Evolutionary conservation across 345 rosid species (phyloP).

Genomic region (Laguncularia racemosa): DNA sequence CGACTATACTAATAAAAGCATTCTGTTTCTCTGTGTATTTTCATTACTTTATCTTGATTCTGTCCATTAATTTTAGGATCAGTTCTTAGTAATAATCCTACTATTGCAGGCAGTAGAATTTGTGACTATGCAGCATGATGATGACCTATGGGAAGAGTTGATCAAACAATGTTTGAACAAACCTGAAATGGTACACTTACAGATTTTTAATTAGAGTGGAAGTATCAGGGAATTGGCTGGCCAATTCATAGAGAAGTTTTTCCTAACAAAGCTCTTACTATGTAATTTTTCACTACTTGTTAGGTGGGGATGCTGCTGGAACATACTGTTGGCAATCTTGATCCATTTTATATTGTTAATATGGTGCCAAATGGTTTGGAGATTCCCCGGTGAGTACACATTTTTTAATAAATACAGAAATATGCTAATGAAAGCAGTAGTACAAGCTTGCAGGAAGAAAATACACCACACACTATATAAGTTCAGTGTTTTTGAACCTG

Average conservation of each 20-base stretch:
- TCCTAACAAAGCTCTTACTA: background rate
- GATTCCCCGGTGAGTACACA: constrained; percentile 82
- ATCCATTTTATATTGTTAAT: constrained; percentile 93
- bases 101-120: constrained; percentile 93
- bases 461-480: too few relatives aligned
- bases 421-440: too few relatives aligned
- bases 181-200: constrained; percentile 84
- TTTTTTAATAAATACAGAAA: too few relatives aligned
- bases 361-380: constrained; percentile 97
- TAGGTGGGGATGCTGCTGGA: constrained; percentile 94
- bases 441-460: too few relatives aligned
- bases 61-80: constrained; percentile 6
- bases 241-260: background rate
- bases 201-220: background rate
- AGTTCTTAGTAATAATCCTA: constrained; percentile 5
- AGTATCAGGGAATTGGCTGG: constrained; percentile 1
- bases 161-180: constrained; percentile 88
- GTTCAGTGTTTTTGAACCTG: too few relatives aligned
- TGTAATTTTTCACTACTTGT: constrained; percentile 19
- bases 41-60: constrained; percentile 3
- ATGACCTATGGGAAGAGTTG: constrained; percentile 98
- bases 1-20: background rate
- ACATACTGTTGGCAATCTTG: constrained; percentile 98
- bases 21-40: constrained; percentile 9
- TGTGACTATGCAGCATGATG: constrained; percentile 94